phyloP scores from a whole-genome alignment of 2,329 filamentous ascomycete genomes.

The Apiospora saccharicola region DNA sequence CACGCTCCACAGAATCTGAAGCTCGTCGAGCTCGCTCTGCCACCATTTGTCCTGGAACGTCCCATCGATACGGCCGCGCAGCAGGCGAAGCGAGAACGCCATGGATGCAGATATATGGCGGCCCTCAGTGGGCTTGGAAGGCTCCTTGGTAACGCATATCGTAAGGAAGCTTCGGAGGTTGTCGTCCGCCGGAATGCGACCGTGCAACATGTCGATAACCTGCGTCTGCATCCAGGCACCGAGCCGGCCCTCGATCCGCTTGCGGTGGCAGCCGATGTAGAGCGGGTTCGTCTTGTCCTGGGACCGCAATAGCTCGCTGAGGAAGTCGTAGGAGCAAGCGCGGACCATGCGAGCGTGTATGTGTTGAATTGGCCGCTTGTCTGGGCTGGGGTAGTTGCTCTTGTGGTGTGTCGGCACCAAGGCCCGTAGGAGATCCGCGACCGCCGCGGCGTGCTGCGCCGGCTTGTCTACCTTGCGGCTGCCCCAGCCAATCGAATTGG shows the following conservation, averaged over 20 bases:
- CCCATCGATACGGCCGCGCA: not conserved
- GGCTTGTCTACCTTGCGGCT: not conserved
- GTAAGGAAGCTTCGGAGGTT: not conserved
- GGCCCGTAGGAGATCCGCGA: not conserved
- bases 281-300: not conserved
- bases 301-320: not conserved
- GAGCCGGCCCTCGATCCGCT: not conserved
- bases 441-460: slow-evolving; percentile 9
- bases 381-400: not conserved
- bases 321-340: not conserved
- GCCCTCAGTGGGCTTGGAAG: not conserved
- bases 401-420: not conserved
- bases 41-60: not conserved
- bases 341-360: not conserved
- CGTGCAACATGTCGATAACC: not conserved
- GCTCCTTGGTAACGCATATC: not conserved
- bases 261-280: not conserved
- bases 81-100: not conserved
- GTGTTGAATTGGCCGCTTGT: not conserved
- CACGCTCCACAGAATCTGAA: not conserved
- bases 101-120: not conserved
- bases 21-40: not conserved
- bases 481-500: slow-evolving; percentile 17
- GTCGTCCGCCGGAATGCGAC: not conserved
- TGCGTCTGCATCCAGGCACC: slow-evolving; percentile 7